Conservation (phyloP, 352 stramenopile genomes). For the Pythium monospermum region DNA sequence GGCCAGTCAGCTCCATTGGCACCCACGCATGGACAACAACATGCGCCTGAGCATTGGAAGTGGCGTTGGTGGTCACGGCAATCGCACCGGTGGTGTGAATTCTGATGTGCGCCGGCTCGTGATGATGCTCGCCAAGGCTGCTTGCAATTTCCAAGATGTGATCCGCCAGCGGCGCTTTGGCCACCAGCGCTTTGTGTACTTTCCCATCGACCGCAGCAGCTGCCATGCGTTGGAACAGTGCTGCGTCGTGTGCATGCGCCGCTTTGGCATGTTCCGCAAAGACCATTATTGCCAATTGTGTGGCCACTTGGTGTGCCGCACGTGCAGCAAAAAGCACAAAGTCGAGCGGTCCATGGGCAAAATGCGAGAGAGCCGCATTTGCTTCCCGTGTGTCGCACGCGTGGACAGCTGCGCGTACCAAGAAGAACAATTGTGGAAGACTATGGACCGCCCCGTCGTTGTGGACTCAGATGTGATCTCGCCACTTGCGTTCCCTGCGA, state of each 20-base stretch:
- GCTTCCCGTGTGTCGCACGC: slow-evolving; percentile 49
- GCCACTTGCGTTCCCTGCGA: slow-evolving; percentile 10
- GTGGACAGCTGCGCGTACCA: slow-evolving; percentile 46
- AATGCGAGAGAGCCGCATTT: slow-evolving; percentile 56
- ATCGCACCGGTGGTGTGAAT: background rate
- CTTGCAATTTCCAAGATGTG: slow-evolving; percentile 46
- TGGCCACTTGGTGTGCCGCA: slow-evolving; percentile 47
- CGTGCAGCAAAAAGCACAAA: slow-evolving; percentile 65
- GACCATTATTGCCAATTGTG: slow-evolving; percentile 67
- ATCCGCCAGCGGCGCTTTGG: slow-evolving; percentile 57
- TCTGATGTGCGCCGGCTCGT: slow-evolving; percentile 23
- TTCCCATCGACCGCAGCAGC: slow-evolving; percentile 23
- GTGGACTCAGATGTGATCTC: slow-evolving; percentile 21
- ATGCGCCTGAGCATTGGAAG: background rate
- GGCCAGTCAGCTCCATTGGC: slow-evolving; percentile 13
- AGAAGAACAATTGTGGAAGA: slow-evolving; percentile 21
- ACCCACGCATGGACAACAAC: slow-evolving; percentile 11
- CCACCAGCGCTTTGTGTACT: slow-evolving; percentile 39
- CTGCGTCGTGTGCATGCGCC: slow-evolving; percentile 44
- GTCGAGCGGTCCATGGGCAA: slow-evolving; percentile 43
- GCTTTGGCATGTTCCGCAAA: slow-evolving; percentile 49
- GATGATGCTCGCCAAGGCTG: slow-evolving; percentile 39
- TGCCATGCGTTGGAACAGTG: slow-evolving; percentile 16
- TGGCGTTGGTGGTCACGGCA: background rate
- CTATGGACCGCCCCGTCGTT: slow-evolving; percentile 15